These are phyloP conservation scores for Monosporascus sp. DNA, from an alignment of 2,329 filamentous ascomycete genomes.

Conservation along the genomic window DNA sequence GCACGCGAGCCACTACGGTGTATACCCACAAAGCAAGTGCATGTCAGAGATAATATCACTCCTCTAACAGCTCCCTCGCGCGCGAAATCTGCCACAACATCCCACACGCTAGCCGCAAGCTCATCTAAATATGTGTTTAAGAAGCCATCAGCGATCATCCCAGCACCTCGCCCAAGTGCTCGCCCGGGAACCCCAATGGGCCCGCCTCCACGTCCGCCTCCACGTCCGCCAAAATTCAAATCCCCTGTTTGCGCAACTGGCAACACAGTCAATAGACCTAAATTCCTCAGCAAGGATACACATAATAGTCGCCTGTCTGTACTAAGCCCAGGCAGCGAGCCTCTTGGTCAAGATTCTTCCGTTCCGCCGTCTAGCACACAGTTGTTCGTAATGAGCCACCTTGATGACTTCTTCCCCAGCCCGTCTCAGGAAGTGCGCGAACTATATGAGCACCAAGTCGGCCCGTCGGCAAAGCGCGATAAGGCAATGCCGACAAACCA, in stretches of 20 bases:
- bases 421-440: conserved; percentile 52
- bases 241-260: conserved; percentile 3
- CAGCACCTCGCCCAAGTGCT: conserved; percentile 9
- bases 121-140: conserved; percentile 1
- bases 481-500: conserved; percentile 14
- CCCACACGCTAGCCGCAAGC: neutral
- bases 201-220: conserved; percentile 19
- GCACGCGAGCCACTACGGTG: conserved; percentile 7
- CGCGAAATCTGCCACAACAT: neutral
- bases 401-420: conserved; percentile 52
- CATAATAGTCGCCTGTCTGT: neutral
- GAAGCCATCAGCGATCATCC: conserved; percentile 1
- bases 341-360: neutral
- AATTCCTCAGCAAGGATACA: conserved; percentile 13
- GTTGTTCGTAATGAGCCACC: conserved; percentile 42
- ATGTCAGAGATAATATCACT: conserved; percentile 3
- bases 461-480: conserved; percentile 17
- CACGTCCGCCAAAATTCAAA: conserved; percentile 21
- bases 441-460: conserved; percentile 34
- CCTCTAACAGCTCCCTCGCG: neutral
- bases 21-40: conserved; percentile 3
- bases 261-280: conserved; percentile 9
- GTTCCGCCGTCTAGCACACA: conserved; percentile 42
- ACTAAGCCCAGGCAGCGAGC: neutral
- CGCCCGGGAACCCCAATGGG: conserved; percentile 18